phyloP scores from a whole-genome alignment of 2,329 filamentous ascomycete genomes.

The Trichoderma asperellum region DNA sequence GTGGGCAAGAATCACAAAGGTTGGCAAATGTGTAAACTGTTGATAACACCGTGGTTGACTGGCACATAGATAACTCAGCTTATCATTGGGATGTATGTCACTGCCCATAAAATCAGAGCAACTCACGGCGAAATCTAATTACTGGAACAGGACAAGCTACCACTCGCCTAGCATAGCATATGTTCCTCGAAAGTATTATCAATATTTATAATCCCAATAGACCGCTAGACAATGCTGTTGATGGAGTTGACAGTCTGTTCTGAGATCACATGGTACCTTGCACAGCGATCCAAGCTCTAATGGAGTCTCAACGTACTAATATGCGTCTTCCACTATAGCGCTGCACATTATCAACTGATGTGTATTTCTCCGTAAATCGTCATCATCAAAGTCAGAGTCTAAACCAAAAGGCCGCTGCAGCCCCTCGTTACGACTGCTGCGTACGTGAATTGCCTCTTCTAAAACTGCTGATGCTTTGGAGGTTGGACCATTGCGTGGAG shows the following conservation, averaged over 20 bases:
- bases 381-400: background rate
- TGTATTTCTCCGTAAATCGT: background rate
- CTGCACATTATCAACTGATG: background rate
- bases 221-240: background rate
- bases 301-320: too few species aligned
- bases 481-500: background rate
- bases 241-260: background rate
- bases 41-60: background rate
- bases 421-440: background rate
- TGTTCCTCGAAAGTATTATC: background rate
- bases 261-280: background rate
- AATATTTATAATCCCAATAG: background rate
- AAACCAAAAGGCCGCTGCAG: background rate
- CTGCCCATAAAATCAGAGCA: background rate
- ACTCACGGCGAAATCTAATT: background rate
- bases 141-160: background rate
- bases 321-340: background rate
- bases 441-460: background rate
- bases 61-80: background rate
- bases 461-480: background rate
- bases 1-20: background rate
- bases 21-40: too few species aligned
- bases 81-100: background rate
- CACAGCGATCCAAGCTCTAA: background rate
- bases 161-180: background rate